Conservation (phyloP, 495 filamentous ascomycete genomes). For the Pseudotulostoma volvatum region DNA sequence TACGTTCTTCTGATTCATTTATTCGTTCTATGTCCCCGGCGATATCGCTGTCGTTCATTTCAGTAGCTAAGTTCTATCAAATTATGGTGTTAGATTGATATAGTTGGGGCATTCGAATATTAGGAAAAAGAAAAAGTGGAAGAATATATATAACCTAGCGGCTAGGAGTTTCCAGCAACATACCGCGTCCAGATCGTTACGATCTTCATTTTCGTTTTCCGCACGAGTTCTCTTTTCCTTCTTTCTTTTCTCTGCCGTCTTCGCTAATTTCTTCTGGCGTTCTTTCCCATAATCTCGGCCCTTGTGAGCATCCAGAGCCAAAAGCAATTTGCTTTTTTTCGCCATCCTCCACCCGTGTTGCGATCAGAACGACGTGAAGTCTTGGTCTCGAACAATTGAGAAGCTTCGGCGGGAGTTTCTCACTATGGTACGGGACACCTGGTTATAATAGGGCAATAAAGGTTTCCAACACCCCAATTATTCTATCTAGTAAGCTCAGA, state of each 20-base stretch:
- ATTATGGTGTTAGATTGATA: neutral
- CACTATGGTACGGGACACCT: too few species aligned
- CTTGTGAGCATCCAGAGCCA: constrained; percentile 50
- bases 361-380: neutral
- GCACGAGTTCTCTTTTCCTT: constrained; percentile 24
- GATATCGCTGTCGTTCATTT: neutral
- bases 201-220: constrained; percentile 14
- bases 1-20: neutral
- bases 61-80: neutral
- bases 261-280: constrained; percentile 43
- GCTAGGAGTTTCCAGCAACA: too few species aligned
- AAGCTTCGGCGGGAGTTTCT: too few species aligned
- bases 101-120: too few species aligned
- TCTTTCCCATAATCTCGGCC: constrained; percentile 52
- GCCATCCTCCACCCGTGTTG: constrained; percentile 26
- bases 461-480: too few species aligned
- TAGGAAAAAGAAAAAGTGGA: too few species aligned
- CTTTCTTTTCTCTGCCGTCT: constrained; percentile 37
- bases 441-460: too few species aligned
- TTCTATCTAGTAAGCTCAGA: too few species aligned
- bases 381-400: constrained; percentile 2
- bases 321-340: constrained; percentile 47
- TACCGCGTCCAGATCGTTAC: too few species aligned
- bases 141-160: too few species aligned
- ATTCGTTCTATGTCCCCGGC: neutral